Evolutionary conservation across 2,329 filamentous ascomycete species (phyloP), one percentile per base, ranked within the genome.

Genomic region (Penicillium sp.): DNA sequence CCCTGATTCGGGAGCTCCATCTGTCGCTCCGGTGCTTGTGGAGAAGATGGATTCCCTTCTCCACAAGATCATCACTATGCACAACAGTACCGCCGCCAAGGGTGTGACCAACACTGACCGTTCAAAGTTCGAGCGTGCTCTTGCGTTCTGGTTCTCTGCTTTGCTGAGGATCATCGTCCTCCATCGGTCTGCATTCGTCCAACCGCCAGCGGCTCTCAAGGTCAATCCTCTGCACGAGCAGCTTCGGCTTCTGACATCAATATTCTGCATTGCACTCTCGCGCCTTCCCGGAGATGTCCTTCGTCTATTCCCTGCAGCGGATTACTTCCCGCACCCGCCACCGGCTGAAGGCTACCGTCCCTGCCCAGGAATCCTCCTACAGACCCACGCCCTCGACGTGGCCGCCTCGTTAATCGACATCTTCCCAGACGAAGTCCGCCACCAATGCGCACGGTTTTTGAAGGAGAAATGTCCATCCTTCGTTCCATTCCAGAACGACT

Each of bases 351-450:
- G 57, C 10, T 57, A 57, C 41, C 58, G 58, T 10, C 61, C 63
- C 13, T 64, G 61, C 24, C 63, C 64, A 19, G 66, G 64, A 8
- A 65, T 65, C 6, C 56, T 64, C 32, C 57, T 71, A 13, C 68
- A 70, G 50, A 67, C 68, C 6, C 68, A 73, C 35, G 66, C 71
- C 12, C 60, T 74, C 13, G 73, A 75, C 51, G 69, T 74, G 13
- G 71, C 72, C 10, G 67, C 71, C 9, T 67, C 68, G 10, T 61
- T 75, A 4, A 64, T 72, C 28, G 73, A 76, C 49, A 64, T 66
- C 15, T 66, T 75, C 46, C 65, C 70, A 15, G 70, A 75, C 34
- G 72, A 75, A 43, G 62, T 66, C 22, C 69, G 71, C 12, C 59
- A 68, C 15, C 67, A 72, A 44, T 72, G 71, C 48, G 64, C 63